Evolutionary conservation across 208 protist species (phyloP).

Genomic region (Trypanosoma scelopori): DNA sequence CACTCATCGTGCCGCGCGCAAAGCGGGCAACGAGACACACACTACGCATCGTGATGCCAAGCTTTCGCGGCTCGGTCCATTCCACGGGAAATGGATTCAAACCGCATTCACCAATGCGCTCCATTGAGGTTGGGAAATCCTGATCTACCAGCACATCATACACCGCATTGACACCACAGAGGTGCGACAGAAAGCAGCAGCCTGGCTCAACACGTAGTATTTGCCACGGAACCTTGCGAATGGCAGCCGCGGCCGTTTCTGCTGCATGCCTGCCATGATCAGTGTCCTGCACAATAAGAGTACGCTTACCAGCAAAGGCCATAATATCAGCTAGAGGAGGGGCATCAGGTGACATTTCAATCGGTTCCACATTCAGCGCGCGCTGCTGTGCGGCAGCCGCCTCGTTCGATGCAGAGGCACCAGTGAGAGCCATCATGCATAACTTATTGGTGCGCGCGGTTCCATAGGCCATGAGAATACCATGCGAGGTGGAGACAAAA

Average conservation of each 20-base stretch:
- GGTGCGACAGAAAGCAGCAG: constrained; percentile 73
- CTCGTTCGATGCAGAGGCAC: constrained; percentile 36
- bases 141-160: constrained; percentile 90
- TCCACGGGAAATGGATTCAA: constrained; percentile 89
- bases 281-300: constrained; percentile 65
- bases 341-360: constrained; percentile 71
- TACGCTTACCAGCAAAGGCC: constrained; percentile 73
- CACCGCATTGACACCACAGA: constrained; percentile 68
- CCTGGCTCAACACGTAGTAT: constrained; percentile 72
- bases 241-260: constrained; percentile 36
- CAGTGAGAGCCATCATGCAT: constrained; percentile 50
- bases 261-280: constrained; percentile 55
- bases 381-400: constrained; percentile 41
- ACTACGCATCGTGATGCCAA: constrained; percentile 83
- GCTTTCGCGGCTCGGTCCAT: constrained; percentile 84
- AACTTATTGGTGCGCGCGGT: constrained; percentile 75
- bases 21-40: constrained; percentile 81
- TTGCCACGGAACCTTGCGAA: constrained; percentile 67
- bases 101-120: constrained; percentile 75
- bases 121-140: constrained; percentile 82
- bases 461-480: constrained; percentile 78
- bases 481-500: constrained; percentile 75
- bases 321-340: constrained; percentile 77
- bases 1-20: constrained; percentile 72
- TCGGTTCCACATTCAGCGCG: constrained; percentile 52